Base-by-base conservation (phyloP, 1,139 yeast species). In the Magnusiomyces clavatus region DNA sequence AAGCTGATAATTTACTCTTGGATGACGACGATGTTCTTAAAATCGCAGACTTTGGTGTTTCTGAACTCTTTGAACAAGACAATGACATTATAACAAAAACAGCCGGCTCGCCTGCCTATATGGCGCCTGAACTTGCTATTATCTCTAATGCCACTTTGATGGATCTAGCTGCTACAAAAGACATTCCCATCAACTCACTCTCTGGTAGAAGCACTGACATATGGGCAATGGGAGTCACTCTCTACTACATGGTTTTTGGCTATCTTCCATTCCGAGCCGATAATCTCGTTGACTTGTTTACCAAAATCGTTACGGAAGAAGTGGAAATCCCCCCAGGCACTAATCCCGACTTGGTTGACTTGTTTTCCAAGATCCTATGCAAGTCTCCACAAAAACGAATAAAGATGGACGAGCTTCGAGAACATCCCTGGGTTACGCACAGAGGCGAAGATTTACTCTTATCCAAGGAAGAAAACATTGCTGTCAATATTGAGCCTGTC, bases 11-110 rank as follows among this genome's bases (percentile, higher is more conserved):
- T 64, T 71, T 92, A 49, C 73, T 92, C 51, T 82, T 90, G 1
- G 78, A 86, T 39, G 77, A 80, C 11, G 85, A 86, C 60, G 82
- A 84, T 54, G 78, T 81, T 11, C 95, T 92, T 24, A 92, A 92
- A 67, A 88, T 92, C 40, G 86, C 94, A 35, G 98, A 92, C 71
- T 92, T 92, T 68, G 98, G 98, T 10, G 96, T 92, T 10, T 87
- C 89, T n/a, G 82, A 86, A 49, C 71, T 85, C 56, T 78, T 78
- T 54, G 73, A 71, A 49, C 51, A 43, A 3, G 81, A 77, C n/a
- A 80, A 82, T 63, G 72, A 70, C 48, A 56, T 58, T 6, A 61
- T 51, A 66, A 71, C 57, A 49, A 82, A 82, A 61, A 84, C 90
- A 1, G 94, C 87, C 0, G 95, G 95, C 2, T 83, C 94, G 0